These are phyloP conservation scores for Diplodia corticola DNA, from an alignment of 2,329 filamentous ascomycete species.

Conservation along the genomic window DNA sequence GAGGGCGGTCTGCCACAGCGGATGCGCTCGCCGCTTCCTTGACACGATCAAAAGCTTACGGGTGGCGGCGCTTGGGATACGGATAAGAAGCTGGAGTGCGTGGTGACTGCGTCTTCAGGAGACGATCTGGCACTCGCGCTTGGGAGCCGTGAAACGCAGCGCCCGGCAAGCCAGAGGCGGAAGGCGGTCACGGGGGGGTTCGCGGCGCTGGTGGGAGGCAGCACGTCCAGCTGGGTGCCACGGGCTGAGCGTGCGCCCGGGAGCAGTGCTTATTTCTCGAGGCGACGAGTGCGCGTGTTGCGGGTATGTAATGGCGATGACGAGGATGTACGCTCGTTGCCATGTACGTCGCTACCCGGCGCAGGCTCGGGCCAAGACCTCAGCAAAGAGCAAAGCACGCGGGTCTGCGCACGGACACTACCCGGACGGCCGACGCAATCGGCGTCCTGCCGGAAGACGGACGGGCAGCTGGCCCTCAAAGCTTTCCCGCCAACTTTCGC, in stretches of 20 bases:
- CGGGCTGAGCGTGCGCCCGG: conserved; percentile 13
- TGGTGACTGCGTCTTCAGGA: conserved; percentile 20
- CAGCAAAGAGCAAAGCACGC: not conserved
- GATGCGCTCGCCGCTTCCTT: conserved; percentile 12
- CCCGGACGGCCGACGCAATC: conserved; percentile 1
- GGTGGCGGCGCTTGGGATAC: conserved; percentile 7
- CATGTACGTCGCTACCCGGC: not conserved
- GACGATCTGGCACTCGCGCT: conserved; percentile 19
- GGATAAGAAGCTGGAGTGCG: not conserved
- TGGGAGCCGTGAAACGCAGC: conserved; percentile 21
- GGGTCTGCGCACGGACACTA: not conserved
- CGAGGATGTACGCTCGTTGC: conserved; percentile 7
- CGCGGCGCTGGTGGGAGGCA: not conserved
- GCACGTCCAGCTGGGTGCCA: conserved; percentile 18
- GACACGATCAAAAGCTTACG: conserved; percentile 19
- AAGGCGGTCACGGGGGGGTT: conserved; percentile 18
- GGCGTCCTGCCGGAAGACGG: not conserved
- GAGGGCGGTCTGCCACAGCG: not conserved
- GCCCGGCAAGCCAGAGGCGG: conserved; percentile 18
- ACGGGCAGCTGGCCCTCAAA: conserved; percentile 13
- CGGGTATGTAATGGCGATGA: conserved; percentile 17
- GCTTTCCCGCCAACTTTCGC: conserved; percentile 26
- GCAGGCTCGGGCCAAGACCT: conserved; percentile 1
- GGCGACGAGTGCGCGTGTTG: conserved; percentile 10
- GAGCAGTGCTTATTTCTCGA: conserved; percentile 20